Evolutionary conservation across 129 eudicot genomes (phyloP), one percentile per base, ranked within the genome.

Genomic region (Centaurea solstitialis): DNA sequence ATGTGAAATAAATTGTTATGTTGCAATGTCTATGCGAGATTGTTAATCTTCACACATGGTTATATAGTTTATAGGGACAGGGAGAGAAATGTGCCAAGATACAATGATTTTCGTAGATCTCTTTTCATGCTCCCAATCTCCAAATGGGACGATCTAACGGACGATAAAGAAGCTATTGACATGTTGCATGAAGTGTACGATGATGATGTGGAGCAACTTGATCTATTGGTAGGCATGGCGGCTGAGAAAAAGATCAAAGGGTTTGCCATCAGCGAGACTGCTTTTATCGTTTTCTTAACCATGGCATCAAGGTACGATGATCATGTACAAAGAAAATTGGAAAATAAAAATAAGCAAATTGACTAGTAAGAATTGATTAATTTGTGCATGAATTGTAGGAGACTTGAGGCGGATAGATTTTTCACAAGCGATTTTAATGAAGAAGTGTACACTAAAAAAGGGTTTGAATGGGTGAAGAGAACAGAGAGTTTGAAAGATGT

Each of bases 181-280:
- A 82, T 80, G 38, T 89, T 90, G 45, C 64, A 67, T 3, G 87
- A 90, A 43, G 92, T 90, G 35, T 90, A 90, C 9, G 87, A 81
- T 22, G 82, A 88, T 66, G 84, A 88, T 8, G 87, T 90, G 18
- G 92, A 90, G 80, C 87, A 86, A 18, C 85, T 90, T 4, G 94
- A 90, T 18, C 69, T 88, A 20, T 45, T 90, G 24, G 94, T 90
- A 17, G 94, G 94, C 17, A 79, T 86, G 70, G 61, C 78, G 79
- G 92, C 89, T 0, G 95, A 91, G 82, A 91, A 84, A 37, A 91
- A 91, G 79, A 91, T 91, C 75, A 82, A 85, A 68, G 93, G 96
- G 22, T 91, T 88, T 30, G 96, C 92, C 26, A 89, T 91, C 4
- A 76, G 87, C 26, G 93, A 91, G 79, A 91, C 96, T 0, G 91